Evolutionary conservation across 2,329 filamentous ascomycete species (phyloP).

Genomic region (Pseudocercospora macadamiae): DNA sequence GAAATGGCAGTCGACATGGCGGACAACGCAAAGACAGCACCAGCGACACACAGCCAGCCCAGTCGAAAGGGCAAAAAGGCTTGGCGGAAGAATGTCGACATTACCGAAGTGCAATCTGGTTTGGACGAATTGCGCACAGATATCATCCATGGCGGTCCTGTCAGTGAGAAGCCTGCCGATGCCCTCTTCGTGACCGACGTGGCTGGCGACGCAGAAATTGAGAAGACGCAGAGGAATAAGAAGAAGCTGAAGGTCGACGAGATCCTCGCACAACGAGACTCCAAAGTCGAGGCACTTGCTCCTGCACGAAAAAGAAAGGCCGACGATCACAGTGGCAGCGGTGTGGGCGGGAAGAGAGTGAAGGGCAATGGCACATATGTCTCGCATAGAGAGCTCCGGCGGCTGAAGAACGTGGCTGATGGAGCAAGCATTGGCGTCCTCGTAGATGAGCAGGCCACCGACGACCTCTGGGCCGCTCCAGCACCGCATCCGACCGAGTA

Average conservation of each 20-base stretch:
- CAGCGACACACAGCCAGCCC: conserved; percentile 80
- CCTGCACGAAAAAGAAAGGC: conserved; percentile 70
- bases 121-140: conserved; percentile 84
- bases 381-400: conserved; percentile 78
- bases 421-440: conserved; percentile 63
- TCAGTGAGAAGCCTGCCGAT: conserved; percentile 79
- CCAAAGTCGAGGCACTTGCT: conserved; percentile 76
- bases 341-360: conserved; percentile 71
- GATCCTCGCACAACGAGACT: conserved; percentile 78
- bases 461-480: conserved; percentile 77
- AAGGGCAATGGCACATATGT: conserved; percentile 71
- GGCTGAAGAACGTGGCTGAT: conserved; percentile 74
- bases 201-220: conserved; percentile 67
- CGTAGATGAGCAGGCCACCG: conserved; percentile 58
- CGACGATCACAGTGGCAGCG: conserved; percentile 63
- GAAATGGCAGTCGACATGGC: conserved; percentile 15
- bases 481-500: conserved; percentile 56
- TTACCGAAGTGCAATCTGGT: conserved; percentile 81
- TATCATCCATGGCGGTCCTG: conserved; percentile 85
- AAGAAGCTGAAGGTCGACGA: conserved; percentile 89
- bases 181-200: conserved; percentile 86
- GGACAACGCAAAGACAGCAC: conserved; percentile 59
- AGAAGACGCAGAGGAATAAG: conserved; percentile 64
- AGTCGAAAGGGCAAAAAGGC: conserved; percentile 98
- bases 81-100: conserved; percentile 97